These are phyloP conservation scores for Penicillium soppii DNA, from an alignment of 495 filamentous ascomycete genomes.

Conservation along the genomic window DNA sequence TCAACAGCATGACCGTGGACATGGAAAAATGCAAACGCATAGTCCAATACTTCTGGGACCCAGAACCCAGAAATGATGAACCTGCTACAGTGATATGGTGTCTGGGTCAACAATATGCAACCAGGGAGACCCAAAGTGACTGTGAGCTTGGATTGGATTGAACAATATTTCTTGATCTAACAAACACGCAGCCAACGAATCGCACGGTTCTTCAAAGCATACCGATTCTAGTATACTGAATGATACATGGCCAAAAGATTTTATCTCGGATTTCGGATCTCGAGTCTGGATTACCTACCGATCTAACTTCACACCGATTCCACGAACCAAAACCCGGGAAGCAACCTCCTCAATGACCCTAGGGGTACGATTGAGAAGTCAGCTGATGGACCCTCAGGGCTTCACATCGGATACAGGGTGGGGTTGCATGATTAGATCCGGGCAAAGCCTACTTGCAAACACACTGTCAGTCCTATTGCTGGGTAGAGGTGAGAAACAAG, in stretches of 20 bases:
- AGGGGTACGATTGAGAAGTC: constrained; percentile 76
- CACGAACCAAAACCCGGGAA: constrained; percentile 69
- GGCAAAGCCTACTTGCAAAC: constrained; percentile 91
- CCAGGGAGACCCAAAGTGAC: constrained; percentile 8
- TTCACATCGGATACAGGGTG: constrained; percentile 96
- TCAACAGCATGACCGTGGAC: constrained; percentile 52
- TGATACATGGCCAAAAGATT: constrained; percentile 72
- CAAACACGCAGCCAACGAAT: neutral
- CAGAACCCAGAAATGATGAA: constrained; percentile 79
- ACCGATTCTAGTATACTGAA: constrained; percentile 18
- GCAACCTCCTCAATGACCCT: constrained; percentile 77
- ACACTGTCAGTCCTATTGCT: constrained; percentile 67
- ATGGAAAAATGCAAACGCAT: constrained; percentile 74
- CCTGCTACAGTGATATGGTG: constrained; percentile 80
- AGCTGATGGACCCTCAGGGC: constrained; percentile 73
- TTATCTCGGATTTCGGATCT: constrained; percentile 91
- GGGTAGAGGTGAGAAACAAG: constrained; percentile 63
- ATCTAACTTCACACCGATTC: constrained; percentile 79
- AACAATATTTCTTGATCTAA: constrained; percentile 10
- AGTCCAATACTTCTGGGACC: constrained; percentile 94
- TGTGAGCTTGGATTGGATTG: too few species aligned
- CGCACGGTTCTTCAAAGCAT: neutral
- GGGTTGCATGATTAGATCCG: constrained; percentile 99
- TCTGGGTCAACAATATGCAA: constrained; percentile 71
- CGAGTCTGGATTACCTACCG: constrained; percentile 97